Percentiles rank a stretch among this genome's conserved stretches.
Evolutionary conservation across 2,329 filamentous ascomycete species (phyloP).

Genomic region (Colletotrichum gigasporum): DNA sequence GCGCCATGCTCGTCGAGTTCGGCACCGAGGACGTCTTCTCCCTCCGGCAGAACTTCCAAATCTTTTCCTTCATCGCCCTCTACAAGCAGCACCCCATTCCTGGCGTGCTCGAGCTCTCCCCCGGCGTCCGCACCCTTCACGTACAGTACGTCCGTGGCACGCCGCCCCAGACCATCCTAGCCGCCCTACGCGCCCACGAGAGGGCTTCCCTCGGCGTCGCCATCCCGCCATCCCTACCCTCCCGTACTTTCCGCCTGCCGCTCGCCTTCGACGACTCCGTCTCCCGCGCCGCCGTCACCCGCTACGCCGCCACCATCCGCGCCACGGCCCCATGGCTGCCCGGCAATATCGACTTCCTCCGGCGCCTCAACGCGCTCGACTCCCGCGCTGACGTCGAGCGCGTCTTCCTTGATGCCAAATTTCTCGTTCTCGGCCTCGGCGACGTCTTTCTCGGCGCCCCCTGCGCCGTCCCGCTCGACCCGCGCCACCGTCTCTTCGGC

Average conservation of each 20-base stretch:
- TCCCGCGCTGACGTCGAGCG: conserved; percentile 35
- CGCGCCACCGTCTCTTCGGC: conserved; percentile 45
- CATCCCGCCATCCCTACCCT: conserved; percentile 36
- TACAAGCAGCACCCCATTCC: conserved; percentile 39
- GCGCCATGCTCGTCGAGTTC: conserved; percentile 46
- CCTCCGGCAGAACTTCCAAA: conserved; percentile 43
- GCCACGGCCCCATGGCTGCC: conserved; percentile 70
- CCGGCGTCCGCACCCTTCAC: conserved; percentile 46
- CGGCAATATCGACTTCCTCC: conserved; percentile 66
- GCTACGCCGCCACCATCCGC: conserved; percentile 70
- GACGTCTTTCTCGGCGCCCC: conserved; percentile 51
- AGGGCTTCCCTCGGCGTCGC: conserved; percentile 36
- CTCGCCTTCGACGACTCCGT: conserved; percentile 49
- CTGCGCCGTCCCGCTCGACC: conserved; percentile 46
- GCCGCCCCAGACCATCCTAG: conserved; percentile 33
- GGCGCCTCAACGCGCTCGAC: conserved; percentile 43
- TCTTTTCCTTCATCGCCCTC: conserved; percentile 45
- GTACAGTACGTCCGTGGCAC: conserved; percentile 39
- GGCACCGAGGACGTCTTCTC: conserved; percentile 40
- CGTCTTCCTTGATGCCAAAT: conserved; percentile 42
- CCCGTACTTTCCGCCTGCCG: conserved; percentile 45
- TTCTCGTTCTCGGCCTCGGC: conserved; percentile 48
- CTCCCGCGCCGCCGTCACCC: conserved; percentile 60
- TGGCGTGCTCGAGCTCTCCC: conserved; percentile 42
- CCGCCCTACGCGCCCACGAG: conserved; percentile 35